Evolutionary conservation across 495 filamentous ascomycete species (phyloP), one percentile per base, ranked within the genome.

Genomic region (Aspergillus taichungensis): DNA sequence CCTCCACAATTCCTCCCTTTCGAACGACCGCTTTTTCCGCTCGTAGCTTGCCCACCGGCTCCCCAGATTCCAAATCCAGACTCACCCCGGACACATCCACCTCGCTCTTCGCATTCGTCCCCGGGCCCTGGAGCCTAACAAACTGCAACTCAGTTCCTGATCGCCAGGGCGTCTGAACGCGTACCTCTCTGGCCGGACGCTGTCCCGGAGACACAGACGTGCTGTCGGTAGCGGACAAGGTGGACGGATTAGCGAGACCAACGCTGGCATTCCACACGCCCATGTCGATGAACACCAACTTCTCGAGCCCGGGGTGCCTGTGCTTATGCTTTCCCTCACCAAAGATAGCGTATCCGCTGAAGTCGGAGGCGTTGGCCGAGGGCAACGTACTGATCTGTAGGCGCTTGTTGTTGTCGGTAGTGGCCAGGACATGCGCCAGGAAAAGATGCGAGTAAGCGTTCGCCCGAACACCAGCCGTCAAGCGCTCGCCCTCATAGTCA

Each of bases 51-150:
- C 45, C 45, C 5, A 47, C 37, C 14, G 35, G 6, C 2, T 38
- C 13, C 0, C 43, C 43, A 3, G 43, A 39, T 13, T 11, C 13
- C 13, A 28, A 1, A 35, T 41, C 37, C 6, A 47, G 12, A 6
- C 30, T 32, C 6, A 47, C 7, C 1, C 45, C 45, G 13, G 45
- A 47, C 12, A 47, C 45, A 13, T 4, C 41, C 8, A 47, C 45
- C 2, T 13, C 37, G 30, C 45, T 47, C 37, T 47, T 47, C 11
- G 45, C 45, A 33, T 47, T 47, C 6, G 37, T 47, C 13, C 45
- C 45, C 30, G 45, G 45, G n/a, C 45, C 45, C 45, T 47, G 45
- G 5, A 47, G 31, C 7, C 37, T 8, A 3, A 47, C 6, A 11
- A 47, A 12, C 14, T 47, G 18, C 9, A 47, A 18, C 5, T 4